Percentiles rank a stretch among this genome's conserved stretches.
Evolutionary conservation across 2,329 filamentous ascomycete species (phyloP).

Genomic region (Coniochaeta pulveracea): DNA sequence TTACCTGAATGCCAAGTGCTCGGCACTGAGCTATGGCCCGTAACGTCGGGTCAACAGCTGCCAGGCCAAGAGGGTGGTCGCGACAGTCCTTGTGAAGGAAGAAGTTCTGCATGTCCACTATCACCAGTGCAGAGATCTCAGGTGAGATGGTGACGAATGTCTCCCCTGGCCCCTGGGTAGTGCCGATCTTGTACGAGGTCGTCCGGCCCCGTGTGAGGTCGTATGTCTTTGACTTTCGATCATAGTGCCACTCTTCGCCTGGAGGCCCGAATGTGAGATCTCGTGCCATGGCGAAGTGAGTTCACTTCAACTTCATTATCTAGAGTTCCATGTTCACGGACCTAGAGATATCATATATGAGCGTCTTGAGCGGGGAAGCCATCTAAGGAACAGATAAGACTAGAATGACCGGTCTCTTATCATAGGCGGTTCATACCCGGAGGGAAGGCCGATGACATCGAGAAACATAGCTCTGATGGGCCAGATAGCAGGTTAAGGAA

Average conservation of each 20-base stretch:
- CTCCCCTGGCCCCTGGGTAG: not conserved
- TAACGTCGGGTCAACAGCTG: slow-evolving; percentile 19
- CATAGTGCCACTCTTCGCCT: slow-evolving; percentile 20
- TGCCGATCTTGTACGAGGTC: slow-evolving; percentile 1
- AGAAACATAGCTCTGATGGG: no score
- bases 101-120: slow-evolving; percentile 9
- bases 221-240: slow-evolving; percentile 15
- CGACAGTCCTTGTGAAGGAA: slow-evolving; percentile 8
- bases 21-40: slow-evolving; percentile 32
- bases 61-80: slow-evolving; percentile 2
- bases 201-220: slow-evolving; percentile 14
- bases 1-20: slow-evolving; percentile 32
- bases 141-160: slow-evolving; percentile 4
- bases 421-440: no score
- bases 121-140: slow-evolving; percentile 6
- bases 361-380: no score
- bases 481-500: no score
- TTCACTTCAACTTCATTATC: no score
- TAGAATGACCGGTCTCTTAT: no score
- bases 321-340: no score
- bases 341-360: no score
- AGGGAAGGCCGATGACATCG: no score
- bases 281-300: no score
- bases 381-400: no score
- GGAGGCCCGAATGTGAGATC: slow-evolving; percentile 16